Percentiles rank a stretch among this genome's conserved stretches.
These are phyloP conservation scores for Mallotus repandus DNA, from an alignment of 441 rosid species.

Conservation along the genomic window DNA sequence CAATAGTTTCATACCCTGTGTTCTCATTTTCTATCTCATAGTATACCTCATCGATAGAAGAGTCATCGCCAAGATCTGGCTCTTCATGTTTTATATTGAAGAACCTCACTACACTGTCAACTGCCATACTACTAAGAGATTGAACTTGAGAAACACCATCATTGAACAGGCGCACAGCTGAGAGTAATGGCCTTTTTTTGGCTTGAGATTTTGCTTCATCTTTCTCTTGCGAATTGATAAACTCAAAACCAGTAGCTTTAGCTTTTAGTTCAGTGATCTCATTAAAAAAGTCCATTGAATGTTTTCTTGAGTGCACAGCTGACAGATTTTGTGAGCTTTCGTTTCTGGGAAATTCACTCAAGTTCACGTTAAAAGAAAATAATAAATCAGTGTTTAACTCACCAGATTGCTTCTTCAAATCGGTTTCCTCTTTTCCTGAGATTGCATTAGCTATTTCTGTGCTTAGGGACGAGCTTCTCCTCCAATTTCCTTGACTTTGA, in stretches of 20 bases:
- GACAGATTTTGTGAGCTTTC: conserved; percentile 36
- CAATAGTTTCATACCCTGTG: conserved; percentile 40
- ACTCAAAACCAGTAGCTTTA: conserved; percentile 38
- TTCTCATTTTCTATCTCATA: conserved; percentile 79
- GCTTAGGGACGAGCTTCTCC: conserved; percentile 51
- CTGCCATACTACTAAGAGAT: conserved; percentile 83
- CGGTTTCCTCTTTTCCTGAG: conserved; percentile 41
- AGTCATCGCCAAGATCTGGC: conserved; percentile 57
- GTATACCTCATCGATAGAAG: conserved; percentile 63
- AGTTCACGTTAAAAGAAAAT: conserved; percentile 46
- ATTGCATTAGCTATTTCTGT: conserved; percentile 34
- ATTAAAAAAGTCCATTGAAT: conserved; percentile 39
- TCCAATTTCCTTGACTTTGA: conserved; percentile 66
- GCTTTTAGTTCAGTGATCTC: conserved; percentile 66
- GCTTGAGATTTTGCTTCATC: conserved; percentile 39
- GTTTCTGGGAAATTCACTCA: conserved; percentile 47
- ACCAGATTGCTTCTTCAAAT: conserved; percentile 45
- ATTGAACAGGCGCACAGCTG: conserved; percentile 78
- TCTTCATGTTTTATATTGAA: conserved; percentile 72
- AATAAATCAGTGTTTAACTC: conserved; percentile 43
- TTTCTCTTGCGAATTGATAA: conserved; percentile 39
- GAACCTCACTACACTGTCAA: conserved; percentile 70
- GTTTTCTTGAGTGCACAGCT: conserved; percentile 42
- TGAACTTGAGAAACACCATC: conserved; percentile 96
- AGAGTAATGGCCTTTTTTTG: conserved; percentile 64